phyloP scores from a whole-genome alignment of 2,329 filamentous ascomycete species.

The Blastomyces silverae region DNA sequence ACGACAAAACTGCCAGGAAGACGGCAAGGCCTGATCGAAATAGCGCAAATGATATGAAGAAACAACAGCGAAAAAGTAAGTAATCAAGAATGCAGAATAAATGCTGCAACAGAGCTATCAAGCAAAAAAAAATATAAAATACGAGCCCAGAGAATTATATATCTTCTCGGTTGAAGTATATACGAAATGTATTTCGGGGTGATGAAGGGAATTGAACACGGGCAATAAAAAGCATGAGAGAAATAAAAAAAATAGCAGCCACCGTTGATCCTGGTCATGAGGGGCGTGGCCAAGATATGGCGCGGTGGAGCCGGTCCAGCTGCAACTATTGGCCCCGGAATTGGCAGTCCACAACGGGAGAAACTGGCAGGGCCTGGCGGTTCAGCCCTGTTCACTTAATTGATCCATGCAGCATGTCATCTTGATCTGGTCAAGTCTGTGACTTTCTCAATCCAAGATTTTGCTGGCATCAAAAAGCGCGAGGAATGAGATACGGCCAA shows the following conservation, averaged over 20 bases:
- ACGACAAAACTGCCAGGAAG: background rate
- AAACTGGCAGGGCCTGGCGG: background rate
- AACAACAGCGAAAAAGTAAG: background rate
- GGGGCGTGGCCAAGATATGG: constrained; percentile 1
- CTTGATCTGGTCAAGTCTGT: background rate
- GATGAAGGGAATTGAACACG: background rate
- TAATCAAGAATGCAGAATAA: background rate
- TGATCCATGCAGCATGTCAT: background rate
- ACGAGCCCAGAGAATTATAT: background rate
- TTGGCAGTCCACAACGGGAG: background rate
- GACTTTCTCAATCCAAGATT: background rate
- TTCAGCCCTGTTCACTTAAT: background rate
- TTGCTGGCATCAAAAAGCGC: background rate
- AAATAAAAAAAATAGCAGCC: background rate
- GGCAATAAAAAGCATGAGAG: background rate
- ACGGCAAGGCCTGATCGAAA: background rate
- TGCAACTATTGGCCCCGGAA: background rate
- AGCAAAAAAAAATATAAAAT: background rate
- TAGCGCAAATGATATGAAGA: background rate
- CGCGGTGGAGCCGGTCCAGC: background rate
- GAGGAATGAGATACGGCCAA: background rate
- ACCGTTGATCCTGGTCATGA: background rate
- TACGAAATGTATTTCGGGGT: background rate
- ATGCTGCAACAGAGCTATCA: background rate
- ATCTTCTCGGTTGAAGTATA: background rate